Evolutionary conservation across 257 asterid species (phyloP), one percentile per base, ranked within the genome.

Genomic region (Ligustrum vulgare): DNA sequence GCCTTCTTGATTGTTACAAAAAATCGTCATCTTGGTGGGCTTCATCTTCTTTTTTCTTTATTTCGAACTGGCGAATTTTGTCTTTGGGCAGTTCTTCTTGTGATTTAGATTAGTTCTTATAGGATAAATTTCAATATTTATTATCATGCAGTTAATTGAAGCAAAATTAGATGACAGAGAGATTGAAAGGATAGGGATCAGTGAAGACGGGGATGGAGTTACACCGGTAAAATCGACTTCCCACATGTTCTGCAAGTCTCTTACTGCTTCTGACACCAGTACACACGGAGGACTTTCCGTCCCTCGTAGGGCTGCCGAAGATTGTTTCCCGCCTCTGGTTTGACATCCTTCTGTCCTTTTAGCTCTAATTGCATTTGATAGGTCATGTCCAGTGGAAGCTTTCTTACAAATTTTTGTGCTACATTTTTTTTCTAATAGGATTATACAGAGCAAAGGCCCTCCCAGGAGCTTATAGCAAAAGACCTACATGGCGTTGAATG

Each of bases 251-350:
- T 95, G 99, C 88, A 95, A 95, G 74, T 91, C 98, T 2, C 92
- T 95, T 8, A 95, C 99, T 18, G 99, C 97, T 64, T 95, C 99
- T 0, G 98, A 95, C 82, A 95, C 99, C 12, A 95, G 98, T 69
- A 93, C 97, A 10, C 97, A 95, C 63, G 99, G 99, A 76, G 99
- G 99, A 72, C 93, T 95, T 83, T 95, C 98, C 3, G 99, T 93
- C 80, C 98, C 99, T 67, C 96, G 98, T 33, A 87, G 99, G 76
- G 99, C 99, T 79, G 99, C 99, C n/a, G 99, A 95, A 82, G 99
- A 95, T 84, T 95, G 99, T 84, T 95, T 95, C 77, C 97, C 97
- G 2, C 98, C 97, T 84, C 87, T 95, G 97, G 99, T 95, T 74
- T 69, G 84, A 45, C 72, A 78, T 47, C 71, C 15, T 56, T 56